Evolutionary conservation across 805 yeast species (phyloP).

Genomic region (Alloascoidea hylecoeti): DNA sequence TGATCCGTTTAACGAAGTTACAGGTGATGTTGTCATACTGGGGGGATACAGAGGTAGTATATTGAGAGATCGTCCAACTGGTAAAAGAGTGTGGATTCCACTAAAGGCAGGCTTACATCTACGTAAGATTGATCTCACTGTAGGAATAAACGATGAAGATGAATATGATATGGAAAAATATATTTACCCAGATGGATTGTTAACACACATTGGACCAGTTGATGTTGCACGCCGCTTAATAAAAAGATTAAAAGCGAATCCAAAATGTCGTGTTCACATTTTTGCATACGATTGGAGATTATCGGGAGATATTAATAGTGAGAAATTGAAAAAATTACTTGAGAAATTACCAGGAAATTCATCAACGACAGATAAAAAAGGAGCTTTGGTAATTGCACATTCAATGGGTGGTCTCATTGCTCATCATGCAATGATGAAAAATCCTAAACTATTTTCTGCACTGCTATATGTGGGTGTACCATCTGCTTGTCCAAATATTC

Average conservation of each 20-base stretch:
- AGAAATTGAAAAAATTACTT: conserved; percentile 35
- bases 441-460: conserved; percentile 60
- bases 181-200: conserved; percentile 61
- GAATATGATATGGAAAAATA: conserved; percentile 37
- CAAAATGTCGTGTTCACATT: conserved; percentile 47
- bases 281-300: conserved; percentile 95
- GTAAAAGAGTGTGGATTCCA: conserved; percentile 75
- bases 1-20: conserved; percentile 25
- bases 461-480: conserved; percentile 77
- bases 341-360: conserved; percentile 25
- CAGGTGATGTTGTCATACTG: conserved; percentile 67
- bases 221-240: conserved; percentile 59
- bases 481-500: conserved; percentile 66
- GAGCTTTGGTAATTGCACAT: conserved; percentile 67
- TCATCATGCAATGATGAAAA: conserved; percentile 59
- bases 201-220: conserved; percentile 77
- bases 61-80: conserved; percentile 48
- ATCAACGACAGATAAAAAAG: conserved; percentile 24
- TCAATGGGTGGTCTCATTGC: conserved; percentile 91
- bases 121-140: conserved; percentile 47
- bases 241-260: conserved; percentile 35
- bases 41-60: conserved; percentile 88
- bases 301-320: conserved; percentile 40
- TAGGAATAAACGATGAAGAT: conserved; percentile 65
- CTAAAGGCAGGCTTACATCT: conserved; percentile 70